phyloP scores from a whole-genome alignment of 129 eudicot species.

The Pulicaria dysenterica region DNA sequence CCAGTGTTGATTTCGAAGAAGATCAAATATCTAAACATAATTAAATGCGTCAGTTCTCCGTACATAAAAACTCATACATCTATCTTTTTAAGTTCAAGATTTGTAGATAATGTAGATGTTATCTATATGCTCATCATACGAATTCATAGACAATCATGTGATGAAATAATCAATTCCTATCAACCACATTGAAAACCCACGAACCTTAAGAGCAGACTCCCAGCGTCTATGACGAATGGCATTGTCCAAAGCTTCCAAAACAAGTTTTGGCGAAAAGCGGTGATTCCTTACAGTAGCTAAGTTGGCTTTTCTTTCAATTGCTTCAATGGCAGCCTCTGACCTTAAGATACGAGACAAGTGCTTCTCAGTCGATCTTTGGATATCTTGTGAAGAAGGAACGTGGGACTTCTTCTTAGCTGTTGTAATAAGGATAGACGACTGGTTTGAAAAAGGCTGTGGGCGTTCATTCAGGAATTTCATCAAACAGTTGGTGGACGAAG shows the following conservation, averaged over 20 bases:
- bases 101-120: background rate
- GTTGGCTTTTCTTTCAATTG: constrained; percentile 73
- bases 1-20: constrained; percentile 96
- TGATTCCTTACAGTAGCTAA: constrained; percentile 54
- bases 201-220: constrained; percentile 94
- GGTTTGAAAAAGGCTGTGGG: constrained; percentile 9
- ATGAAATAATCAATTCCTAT: background rate
- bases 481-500: constrained; percentile 43
- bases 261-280: constrained; percentile 73
- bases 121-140: background rate
- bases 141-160: background rate
- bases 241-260: constrained; percentile 77
- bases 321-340: constrained; percentile 75
- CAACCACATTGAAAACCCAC: constrained; percentile 15
- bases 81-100: background rate
- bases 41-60: constrained; percentile 2
- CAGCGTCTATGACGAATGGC: constrained; percentile 66
- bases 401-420: constrained; percentile 42
- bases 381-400: constrained; percentile 30
- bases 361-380: constrained; percentile 58
- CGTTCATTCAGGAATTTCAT: constrained; percentile 46
- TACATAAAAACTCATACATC: constrained; percentile 1
- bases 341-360: constrained; percentile 66
- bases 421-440: constrained; percentile 20
- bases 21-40: constrained; percentile 68